Base-by-base conservation (phyloP, 148 eudicot species). In the Nepenthes mirabilis region DNA sequence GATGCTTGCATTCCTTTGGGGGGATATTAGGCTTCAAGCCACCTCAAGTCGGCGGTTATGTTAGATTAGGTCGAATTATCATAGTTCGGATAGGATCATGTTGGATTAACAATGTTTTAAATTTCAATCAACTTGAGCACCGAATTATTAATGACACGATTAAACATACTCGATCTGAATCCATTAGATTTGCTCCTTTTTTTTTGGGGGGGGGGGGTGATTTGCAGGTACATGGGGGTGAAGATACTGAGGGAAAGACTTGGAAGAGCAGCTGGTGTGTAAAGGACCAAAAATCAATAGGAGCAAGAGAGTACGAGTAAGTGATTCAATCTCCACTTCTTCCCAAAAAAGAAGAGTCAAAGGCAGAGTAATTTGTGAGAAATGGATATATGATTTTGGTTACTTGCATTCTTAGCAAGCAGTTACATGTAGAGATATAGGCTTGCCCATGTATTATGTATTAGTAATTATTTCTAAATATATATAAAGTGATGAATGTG, bases 211-310 rank as follows among this genome's bases (percentile, higher is more conserved):
- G 23, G 23, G 36, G 34, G 47, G 33, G 10, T 3, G 8, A 40
- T 40, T 37, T 71, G 80, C 78, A 91, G 97, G 93, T 88, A 91
- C 77, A 80, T 88, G 94, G 98, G 95, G 66, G 83, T 91, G 81
- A 91, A 86, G 82, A 86, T 91, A 54, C 66, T 88, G 64, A 79
- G 86, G 52, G 79, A 74, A 62, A 85, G 96, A 63, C 71, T 79
- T 8, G 93, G 95, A 45, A 65, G 60, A 78, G 70, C 65, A 70
- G 80, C 80, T 50, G 84, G 77, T 62, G 66, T 82, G 63, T 86
- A 48, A 40, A 34, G 9, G 5, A 23, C 13, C 35, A 7, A 3
- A 61, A n/a, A 6, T 35, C 43, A 33, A 54, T 64, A 57, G 65
- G 47, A 60, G 65, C 52, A 47, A 50, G 56, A 37, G 64, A 14